Percentiles rank a stretch among this genome's conserved stretches.
phyloP scores from a whole-genome alignment of 768 basidiomycete genomes.

The Suillus luteus region DNA sequence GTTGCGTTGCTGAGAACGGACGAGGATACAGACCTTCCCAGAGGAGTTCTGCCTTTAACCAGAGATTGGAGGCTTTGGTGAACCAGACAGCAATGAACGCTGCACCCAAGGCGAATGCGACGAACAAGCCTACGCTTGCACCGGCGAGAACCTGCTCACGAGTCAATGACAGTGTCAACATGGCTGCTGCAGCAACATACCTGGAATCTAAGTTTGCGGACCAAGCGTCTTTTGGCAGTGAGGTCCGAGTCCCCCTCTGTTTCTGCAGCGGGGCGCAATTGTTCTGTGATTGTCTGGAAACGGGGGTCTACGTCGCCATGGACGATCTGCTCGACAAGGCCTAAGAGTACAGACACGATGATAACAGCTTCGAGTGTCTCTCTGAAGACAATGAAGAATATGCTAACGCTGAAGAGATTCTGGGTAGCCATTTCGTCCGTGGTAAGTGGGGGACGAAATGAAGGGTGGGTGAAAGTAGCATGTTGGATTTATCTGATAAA shows the following conservation, averaged over 20 bases:
- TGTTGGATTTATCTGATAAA: slow-evolving; percentile 2
- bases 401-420: slow-evolving; percentile 84
- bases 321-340: slow-evolving; percentile 87
- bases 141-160: slow-evolving; percentile 65
- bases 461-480: neutral
- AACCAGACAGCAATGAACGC: slow-evolving; percentile 96
- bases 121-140: slow-evolving; percentile 67
- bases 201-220: slow-evolving; percentile 73
- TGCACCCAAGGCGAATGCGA: slow-evolving; percentile 83
- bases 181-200: slow-evolving; percentile 28
- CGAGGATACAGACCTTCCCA: slow-evolving; percentile 78
- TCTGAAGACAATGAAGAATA: slow-evolving; percentile 96
- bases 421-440: slow-evolving; percentile 58
- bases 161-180: neutral
- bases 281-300: neutral
- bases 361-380: slow-evolving; percentile 93
- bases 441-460: neutral
- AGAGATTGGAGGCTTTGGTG: slow-evolving; percentile 83
- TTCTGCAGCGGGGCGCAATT: neutral
- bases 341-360: slow-evolving; percentile 89
- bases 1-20: no score
- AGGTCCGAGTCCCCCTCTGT: slow-evolving; percentile 31
- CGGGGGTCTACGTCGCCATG: slow-evolving; percentile 35
- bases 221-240: slow-evolving; percentile 43
- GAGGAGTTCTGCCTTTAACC: slow-evolving; percentile 79